A percentile compares a stretch with the other conserved stretches of the same genome.
Conservation (phyloP, 1,284 basidiomycete genomes). For the Wallemia ichthyophaga region DNA sequence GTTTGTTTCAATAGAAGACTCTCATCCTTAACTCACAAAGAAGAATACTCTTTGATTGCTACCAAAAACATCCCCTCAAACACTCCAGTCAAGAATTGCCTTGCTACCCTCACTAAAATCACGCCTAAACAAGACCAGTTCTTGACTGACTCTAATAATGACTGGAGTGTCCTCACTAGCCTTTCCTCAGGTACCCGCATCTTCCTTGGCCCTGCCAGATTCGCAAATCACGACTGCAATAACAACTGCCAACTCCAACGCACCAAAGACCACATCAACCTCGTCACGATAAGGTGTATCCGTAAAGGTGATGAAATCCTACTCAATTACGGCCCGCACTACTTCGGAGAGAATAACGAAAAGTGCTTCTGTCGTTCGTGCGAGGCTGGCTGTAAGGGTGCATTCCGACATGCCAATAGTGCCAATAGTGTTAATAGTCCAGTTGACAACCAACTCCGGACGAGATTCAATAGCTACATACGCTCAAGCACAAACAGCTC, state of each 20-base stretch:
- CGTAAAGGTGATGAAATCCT: not conserved
- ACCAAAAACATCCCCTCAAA: not conserved
- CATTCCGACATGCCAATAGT: not conserved
- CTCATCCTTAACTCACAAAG: not conserved
- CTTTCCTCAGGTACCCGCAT: not conserved
- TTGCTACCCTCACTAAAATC: not conserved
- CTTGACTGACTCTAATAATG: not conserved
- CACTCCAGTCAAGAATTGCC: not conserved
- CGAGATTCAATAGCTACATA: not conserved
- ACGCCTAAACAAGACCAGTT: not conserved
- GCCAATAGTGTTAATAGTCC: not conserved
- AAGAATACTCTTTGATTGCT: not conserved
- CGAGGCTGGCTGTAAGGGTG: not conserved
- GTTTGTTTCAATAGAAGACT: not conserved
- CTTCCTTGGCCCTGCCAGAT: not conserved
- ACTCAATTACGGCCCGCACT: not conserved
- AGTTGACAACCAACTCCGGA: not conserved
- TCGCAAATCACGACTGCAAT: not conserved
- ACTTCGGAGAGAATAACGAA: not conserved
- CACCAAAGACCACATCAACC: not conserved
- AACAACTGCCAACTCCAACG: not conserved
- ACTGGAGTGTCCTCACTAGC: not conserved
- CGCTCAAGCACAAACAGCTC: not conserved
- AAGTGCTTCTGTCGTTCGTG: not conserved
- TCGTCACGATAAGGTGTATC: not conserved